Conservation (phyloP, 2,329 filamentous ascomycete genomes). For the Ophiostoma australiae region DNA sequence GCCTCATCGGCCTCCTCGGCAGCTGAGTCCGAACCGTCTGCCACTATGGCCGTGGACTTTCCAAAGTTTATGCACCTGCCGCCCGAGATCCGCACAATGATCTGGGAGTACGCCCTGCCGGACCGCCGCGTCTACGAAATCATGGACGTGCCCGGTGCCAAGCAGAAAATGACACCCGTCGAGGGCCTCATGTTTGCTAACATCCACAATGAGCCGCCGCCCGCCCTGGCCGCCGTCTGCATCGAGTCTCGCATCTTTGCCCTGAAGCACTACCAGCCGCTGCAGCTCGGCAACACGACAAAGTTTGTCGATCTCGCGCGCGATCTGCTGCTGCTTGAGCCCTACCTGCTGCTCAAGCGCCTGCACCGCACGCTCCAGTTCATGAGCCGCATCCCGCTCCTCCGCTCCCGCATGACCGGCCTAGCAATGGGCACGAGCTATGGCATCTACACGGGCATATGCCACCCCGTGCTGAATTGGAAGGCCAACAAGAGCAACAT, state of each 20-base stretch:
- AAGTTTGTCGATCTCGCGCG: constrained; percentile 45
- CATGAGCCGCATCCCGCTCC: constrained; percentile 43
- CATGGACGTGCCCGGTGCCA: constrained; percentile 42
- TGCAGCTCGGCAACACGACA: constrained; percentile 43
- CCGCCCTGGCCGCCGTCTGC: constrained; percentile 42
- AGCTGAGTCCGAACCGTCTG: neutral
- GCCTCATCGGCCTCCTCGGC: neutral
- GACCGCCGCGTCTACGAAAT: constrained; percentile 45
- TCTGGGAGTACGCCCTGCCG: constrained; percentile 45
- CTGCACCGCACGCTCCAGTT: constrained; percentile 44
- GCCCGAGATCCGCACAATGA: constrained; percentile 43
- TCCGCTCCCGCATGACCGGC: constrained; percentile 39
- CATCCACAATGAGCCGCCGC: constrained; percentile 43
- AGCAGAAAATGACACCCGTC: constrained; percentile 38
- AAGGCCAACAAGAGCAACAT: constrained; percentile 43
- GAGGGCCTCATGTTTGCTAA: constrained; percentile 46
- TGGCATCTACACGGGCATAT: constrained; percentile 43
- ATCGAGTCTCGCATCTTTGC: constrained; percentile 43
- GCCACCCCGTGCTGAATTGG: constrained; percentile 44
- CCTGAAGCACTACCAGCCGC: constrained; percentile 41
- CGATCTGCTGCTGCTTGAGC: constrained; percentile 45
- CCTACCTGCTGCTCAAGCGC: constrained; percentile 45
- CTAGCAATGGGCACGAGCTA: constrained; percentile 45
- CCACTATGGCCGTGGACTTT: constrained; percentile 29
- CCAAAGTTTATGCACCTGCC: constrained; percentile 37